These are phyloP conservation scores for Royoungia palumana DNA, from an alignment of 768 basidiomycete genomes.

Conservation along the genomic window DNA sequence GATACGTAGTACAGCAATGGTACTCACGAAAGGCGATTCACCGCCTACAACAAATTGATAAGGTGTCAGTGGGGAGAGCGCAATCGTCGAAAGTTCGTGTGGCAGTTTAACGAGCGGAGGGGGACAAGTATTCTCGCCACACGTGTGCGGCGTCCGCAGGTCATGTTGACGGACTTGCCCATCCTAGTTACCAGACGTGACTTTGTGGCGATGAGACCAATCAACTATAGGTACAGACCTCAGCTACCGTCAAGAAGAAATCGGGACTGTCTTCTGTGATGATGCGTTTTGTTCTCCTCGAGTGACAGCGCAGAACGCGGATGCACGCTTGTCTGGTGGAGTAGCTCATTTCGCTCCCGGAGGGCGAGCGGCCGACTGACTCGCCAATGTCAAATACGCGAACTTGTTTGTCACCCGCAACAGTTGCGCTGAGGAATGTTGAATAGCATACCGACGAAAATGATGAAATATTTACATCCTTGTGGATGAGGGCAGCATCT, in stretches of 20 bases:
- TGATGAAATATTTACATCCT: constrained; percentile 55
- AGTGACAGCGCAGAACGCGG: constrained; percentile 67
- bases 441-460: constrained; percentile 5
- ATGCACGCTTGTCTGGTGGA: constrained; percentile 45
- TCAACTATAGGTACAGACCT: constrained; percentile 43
- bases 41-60: constrained; percentile 87
- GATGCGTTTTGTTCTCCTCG: constrained; percentile 70
- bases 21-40: constrained; percentile 67
- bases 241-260: constrained; percentile 73
- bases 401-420: constrained; percentile 73
- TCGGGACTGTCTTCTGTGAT: constrained; percentile 77
- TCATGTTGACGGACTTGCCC: constrained; percentile 89
- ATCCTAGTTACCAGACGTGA: constrained; percentile 50
- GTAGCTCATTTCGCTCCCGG: constrained; percentile 46
- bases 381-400: constrained; percentile 72
- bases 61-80: constrained; percentile 74
- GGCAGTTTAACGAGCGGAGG: constrained; percentile 64
- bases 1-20: not conserved
- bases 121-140: constrained; percentile 56
- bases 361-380: constrained; percentile 34
- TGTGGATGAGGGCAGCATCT: constrained; percentile 76
- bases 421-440: constrained; percentile 50
- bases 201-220: constrained; percentile 8
- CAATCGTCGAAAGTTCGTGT: constrained; percentile 66
- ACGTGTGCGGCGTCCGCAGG: constrained; percentile 65